A percentile compares a stretch with the other conserved stretches of the same genome.
Evolutionary conservation across 2,329 filamentous ascomycete genomes (phyloP).

Genomic region (Coniosporium tulheliwenetii): DNA sequence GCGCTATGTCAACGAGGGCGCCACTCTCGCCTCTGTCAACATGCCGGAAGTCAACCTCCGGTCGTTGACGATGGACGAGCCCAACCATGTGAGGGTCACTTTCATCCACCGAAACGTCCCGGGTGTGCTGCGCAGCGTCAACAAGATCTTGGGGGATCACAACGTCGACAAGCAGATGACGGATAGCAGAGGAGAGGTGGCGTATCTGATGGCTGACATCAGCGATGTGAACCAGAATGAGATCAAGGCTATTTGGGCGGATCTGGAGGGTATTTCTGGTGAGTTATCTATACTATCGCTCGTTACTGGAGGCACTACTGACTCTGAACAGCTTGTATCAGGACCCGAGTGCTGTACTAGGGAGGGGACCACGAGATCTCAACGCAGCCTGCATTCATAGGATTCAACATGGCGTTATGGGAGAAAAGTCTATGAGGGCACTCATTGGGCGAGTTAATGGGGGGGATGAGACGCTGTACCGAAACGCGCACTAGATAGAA

Average conservation of each 20-base stretch:
- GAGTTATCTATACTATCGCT: slow-evolving; percentile 38
- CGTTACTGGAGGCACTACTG: background rate
- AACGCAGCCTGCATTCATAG: slow-evolving; percentile 8
- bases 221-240: slow-evolving; percentile 68
- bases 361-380: background rate
- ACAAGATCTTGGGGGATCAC: slow-evolving; percentile 85
- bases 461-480: no score
- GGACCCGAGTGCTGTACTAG: slow-evolving; percentile 32
- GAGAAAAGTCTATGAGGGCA: background rate
- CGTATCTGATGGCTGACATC: slow-evolving; percentile 96
- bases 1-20: slow-evolving; percentile 89
- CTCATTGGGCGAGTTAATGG: no score
- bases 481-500: no score
- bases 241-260: slow-evolving; percentile 74
- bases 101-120: slow-evolving; percentile 96
- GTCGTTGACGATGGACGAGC: slow-evolving; percentile 78
- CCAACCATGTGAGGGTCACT: slow-evolving; percentile 79
- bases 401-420: slow-evolving; percentile 22
- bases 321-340: slow-evolving; percentile 18
- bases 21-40: slow-evolving; percentile 85
- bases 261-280: slow-evolving; percentile 55
- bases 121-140: slow-evolving; percentile 86
- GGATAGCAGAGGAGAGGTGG: slow-evolving; percentile 83
- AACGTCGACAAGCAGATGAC: slow-evolving; percentile 99
- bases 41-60: slow-evolving; percentile 88